phyloP scores from a whole-genome alignment of 768 basidiomycete genomes.

The Russula lepida region DNA sequence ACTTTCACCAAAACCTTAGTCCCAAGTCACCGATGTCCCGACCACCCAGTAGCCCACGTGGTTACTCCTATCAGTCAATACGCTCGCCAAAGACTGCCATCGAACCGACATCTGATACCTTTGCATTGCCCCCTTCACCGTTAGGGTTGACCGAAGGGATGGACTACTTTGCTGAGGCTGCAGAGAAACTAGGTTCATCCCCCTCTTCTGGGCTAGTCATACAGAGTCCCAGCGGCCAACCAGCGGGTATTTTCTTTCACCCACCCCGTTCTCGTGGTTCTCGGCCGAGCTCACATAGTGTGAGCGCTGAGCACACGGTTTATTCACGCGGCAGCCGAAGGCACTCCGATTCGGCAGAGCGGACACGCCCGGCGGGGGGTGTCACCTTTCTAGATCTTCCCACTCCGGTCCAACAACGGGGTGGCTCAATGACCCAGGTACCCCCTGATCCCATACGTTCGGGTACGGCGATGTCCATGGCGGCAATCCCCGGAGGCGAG shows the following conservation, averaged over 20 bases:
- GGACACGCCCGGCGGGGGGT: slow-evolving; percentile 2
- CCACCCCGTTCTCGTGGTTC: slow-evolving; percentile 35
- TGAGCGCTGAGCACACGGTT: slow-evolving; percentile 3
- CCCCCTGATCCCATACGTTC: not conserved
- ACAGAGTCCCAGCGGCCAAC: slow-evolving; percentile 87
- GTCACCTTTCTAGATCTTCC: slow-evolving; percentile 12
- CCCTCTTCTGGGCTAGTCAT: slow-evolving; percentile 84
- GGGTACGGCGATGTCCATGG: not conserved
- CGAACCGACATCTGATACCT: slow-evolving; percentile 29
- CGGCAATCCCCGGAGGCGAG: slow-evolving; percentile 7
- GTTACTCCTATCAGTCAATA: slow-evolving; percentile 55
- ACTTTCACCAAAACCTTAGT: slow-evolving; percentile 28
- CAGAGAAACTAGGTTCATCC: slow-evolving; percentile 62
- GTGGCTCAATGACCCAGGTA: not conserved
- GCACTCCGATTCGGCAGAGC: slow-evolving; percentile 12
- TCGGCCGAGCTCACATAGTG: slow-evolving; percentile 9
- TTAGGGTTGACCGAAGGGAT: slow-evolving; percentile 59
- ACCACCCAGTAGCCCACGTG: slow-evolving; percentile 41
- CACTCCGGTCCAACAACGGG: not conserved
- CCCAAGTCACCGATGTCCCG: slow-evolving; percentile 40
- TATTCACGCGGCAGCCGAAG: slow-evolving; percentile 11
- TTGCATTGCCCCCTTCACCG: slow-evolving; percentile 56
- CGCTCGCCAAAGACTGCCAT: slow-evolving; percentile 41
- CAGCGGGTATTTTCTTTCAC: slow-evolving; percentile 94
- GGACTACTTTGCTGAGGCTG: slow-evolving; percentile 66